phyloP scores from a whole-genome alignment of 179 eudicot species.

The Silene vulgaris region DNA sequence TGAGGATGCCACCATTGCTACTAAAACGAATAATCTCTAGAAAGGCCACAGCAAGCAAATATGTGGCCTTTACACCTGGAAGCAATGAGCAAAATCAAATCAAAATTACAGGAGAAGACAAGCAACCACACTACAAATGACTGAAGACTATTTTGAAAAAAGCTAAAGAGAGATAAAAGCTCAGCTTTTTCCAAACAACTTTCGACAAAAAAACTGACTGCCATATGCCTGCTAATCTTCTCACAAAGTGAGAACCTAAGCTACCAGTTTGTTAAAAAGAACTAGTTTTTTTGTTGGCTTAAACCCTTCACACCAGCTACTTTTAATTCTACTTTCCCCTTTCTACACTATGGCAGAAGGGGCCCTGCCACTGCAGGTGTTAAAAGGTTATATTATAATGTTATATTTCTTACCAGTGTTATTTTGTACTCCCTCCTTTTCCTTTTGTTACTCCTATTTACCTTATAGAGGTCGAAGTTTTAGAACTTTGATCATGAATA shows the following conservation, averaged over 20 bases:
- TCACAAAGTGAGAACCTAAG: neutral
- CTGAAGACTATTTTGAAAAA: constrained; percentile 8
- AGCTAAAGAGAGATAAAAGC: neutral
- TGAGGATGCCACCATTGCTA: constrained; percentile 98
- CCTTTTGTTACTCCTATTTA: no score
- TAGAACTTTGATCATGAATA: no score
- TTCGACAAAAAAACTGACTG: neutral
- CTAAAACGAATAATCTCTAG: constrained; percentile 92
- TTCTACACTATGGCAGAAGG: neutral
- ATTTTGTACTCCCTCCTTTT: neutral
- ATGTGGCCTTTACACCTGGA: constrained; percentile 97
- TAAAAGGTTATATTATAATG: neutral
- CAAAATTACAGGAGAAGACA: constrained; percentile 5
- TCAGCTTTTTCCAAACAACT: neutral
- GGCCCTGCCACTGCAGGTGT: neutral
- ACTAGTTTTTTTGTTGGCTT: neutral
- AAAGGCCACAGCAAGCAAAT: constrained; percentile 95
- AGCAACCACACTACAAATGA: constrained; percentile 7
- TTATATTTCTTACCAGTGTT: neutral
- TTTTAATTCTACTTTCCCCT: neutral
- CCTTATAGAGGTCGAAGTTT: no score
- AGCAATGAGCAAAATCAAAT: constrained; percentile 18
- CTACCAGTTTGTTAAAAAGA: neutral
- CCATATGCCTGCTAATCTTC: constrained; percentile 5
- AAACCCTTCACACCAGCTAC: constrained; percentile 2